Percentiles rank a stretch among this genome's conserved stretches.
Evolutionary conservation across 106 monocot genomes (phyloP).

Genomic region (Ottelia alismoides): DNA sequence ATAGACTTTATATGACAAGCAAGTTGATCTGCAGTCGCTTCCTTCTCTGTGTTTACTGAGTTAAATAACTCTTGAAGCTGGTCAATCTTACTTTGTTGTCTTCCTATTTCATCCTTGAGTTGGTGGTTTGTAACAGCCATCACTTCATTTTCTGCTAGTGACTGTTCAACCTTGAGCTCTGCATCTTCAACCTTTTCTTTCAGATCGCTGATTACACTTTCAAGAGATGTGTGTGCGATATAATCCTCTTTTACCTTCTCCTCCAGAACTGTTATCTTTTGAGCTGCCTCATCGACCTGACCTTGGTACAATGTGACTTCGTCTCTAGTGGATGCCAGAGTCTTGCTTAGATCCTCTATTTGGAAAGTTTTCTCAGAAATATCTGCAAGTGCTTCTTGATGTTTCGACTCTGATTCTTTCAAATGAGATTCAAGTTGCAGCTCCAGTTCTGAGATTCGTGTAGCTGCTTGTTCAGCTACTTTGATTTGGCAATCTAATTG

Average conservation of each 20-base stretch:
- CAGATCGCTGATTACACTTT: constrained; percentile 31
- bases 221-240: constrained; percentile 15
- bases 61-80: constrained; percentile 35
- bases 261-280: constrained; percentile 35
- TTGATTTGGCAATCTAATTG: constrained; percentile 43
- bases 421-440: constrained; percentile 21
- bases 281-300: constrained; percentile 29
- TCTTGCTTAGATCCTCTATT: constrained; percentile 28
- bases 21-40: constrained; percentile 26
- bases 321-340: constrained; percentile 35
- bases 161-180: constrained; percentile 27
- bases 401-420: constrained; percentile 60
- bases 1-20: constrained; percentile 25
- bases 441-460: constrained; percentile 53
- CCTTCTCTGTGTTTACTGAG: constrained; percentile 42
- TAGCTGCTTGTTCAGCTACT: constrained; percentile 26
- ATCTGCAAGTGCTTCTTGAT: constrained; percentile 24
- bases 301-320: constrained; percentile 19
- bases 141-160: constrained; percentile 42
- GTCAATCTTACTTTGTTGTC: constrained; percentile 31
- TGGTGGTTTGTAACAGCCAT: constrained; percentile 34
- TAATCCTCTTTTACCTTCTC: constrained; percentile 46
- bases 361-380: constrained; percentile 57
- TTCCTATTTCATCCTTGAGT: constrained; percentile 47
- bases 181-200: constrained; percentile 27